Conservation (phyloP, 495 filamentous ascomycete genomes). For the Podospora pseudocomata region DNA sequence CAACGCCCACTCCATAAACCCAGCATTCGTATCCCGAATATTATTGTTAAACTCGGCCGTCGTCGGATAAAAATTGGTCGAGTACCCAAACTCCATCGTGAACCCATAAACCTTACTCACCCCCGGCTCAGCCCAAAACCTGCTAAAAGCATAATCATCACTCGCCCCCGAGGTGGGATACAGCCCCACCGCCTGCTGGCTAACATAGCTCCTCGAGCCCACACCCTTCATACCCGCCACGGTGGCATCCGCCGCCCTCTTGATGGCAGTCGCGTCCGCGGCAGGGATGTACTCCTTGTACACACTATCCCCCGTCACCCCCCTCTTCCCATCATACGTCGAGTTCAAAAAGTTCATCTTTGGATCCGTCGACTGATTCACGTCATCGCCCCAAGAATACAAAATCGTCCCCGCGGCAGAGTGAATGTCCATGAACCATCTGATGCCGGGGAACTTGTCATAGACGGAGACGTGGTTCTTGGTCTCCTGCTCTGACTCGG, state of each 20-base stretch:
- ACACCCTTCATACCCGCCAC: conserved; percentile 31
- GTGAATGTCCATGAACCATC: conserved; percentile 46
- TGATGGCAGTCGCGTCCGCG: conserved; percentile 25
- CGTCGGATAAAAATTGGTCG: conserved; percentile 41
- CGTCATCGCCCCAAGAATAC: conserved; percentile 42
- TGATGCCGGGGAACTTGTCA: conserved; percentile 36
- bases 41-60: conserved; percentile 32
- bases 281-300: conserved; percentile 39
- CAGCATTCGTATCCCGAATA: conserved; percentile 36
- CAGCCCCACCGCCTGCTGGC: conserved; percentile 31
- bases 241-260: conserved; percentile 24
- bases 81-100: conserved; percentile 43
- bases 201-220: conserved; percentile 28
- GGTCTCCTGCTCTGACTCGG: conserved; percentile 40
- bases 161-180: conserved; percentile 38
- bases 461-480: conserved; percentile 36
- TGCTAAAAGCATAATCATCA: conserved; percentile 37
- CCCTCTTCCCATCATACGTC: conserved; percentile 37
- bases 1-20: conserved; percentile 37
- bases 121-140: conserved; percentile 26
- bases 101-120: conserved; percentile 38
- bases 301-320: conserved; percentile 28
- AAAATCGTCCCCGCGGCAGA: conserved; percentile 38
- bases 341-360: conserved; percentile 38
- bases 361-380: conserved; percentile 30